Evolutionary conservation across 305 asterid genomes (phyloP).

Genomic region (Fraxinus greggii): DNA sequence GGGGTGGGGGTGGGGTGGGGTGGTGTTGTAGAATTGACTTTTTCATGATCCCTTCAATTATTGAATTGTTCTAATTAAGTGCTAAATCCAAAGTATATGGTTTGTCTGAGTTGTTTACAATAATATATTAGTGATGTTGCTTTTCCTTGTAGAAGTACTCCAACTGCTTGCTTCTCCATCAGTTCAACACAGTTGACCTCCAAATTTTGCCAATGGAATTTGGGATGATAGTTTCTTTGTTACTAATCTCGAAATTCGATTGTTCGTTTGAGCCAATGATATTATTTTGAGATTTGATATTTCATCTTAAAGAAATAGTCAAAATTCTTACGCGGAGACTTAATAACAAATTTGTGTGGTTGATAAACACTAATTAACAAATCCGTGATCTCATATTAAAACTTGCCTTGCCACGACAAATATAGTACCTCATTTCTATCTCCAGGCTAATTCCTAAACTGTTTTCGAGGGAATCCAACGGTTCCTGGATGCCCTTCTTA

Average conservation of each 20-base stretch:
- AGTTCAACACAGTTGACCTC: neutral
- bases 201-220: neutral
- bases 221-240: neutral
- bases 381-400: neutral
- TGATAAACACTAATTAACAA: neutral
- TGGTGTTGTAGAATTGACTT: neutral
- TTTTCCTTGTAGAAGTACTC: neutral
- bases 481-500: constrained; percentile 9
- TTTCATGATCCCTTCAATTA: neutral
- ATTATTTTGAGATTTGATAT: no score
- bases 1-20: no score
- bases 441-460: neutral
- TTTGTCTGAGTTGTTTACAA: neutral
- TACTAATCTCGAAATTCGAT: neutral
- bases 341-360: neutral
- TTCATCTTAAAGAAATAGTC: neutral
- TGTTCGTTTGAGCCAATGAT: neutral
- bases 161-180: neutral
- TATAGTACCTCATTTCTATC: neutral
- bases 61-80: neutral
- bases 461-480: constrained; percentile 25
- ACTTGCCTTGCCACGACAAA: neutral
- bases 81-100: neutral
- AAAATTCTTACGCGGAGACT: neutral
- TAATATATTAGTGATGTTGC: neutral